phyloP scores from a whole-genome alignment of 768 basidiomycete genomes.

The Leccinum imitatum region DNA sequence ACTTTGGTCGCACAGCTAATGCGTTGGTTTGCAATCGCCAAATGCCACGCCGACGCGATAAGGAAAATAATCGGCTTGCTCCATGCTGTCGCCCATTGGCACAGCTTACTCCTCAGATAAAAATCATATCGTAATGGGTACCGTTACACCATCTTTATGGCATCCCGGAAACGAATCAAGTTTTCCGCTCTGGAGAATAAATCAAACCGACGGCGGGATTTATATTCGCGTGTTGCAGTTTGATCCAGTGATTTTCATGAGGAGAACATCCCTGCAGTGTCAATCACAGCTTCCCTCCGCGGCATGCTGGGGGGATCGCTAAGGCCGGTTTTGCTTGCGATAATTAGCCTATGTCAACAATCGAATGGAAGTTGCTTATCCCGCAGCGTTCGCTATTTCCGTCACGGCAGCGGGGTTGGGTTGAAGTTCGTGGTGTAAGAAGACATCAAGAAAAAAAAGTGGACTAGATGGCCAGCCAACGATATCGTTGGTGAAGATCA shows the following conservation, averaged over 20 bases:
- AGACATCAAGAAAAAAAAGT: no score
- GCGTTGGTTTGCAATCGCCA: not conserved
- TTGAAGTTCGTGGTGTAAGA: not conserved
- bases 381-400: not conserved
- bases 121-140: not conserved
- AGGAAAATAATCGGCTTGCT: not conserved
- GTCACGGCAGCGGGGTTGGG: not conserved
- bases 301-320: not conserved
- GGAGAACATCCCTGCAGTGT: not conserved
- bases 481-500: no score
- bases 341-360: not conserved
- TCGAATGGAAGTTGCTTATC: not conserved
- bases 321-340: not conserved
- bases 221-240: not conserved
- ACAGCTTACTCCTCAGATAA: constrained; percentile 9
- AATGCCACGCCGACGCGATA: not conserved
- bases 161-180: constrained; percentile 9
- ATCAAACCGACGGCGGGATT: not conserved
- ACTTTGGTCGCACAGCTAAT: constrained; percentile 1
- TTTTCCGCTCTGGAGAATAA: not conserved
- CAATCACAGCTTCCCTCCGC: not conserved
- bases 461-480: no score
- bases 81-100: constrained; percentile 13
- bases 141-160: not conserved
- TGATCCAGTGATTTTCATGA: constrained; percentile 7